Base-by-base conservation (phyloP, 768 basidiomycete genomes). In the Serendipita sp. region DNA sequence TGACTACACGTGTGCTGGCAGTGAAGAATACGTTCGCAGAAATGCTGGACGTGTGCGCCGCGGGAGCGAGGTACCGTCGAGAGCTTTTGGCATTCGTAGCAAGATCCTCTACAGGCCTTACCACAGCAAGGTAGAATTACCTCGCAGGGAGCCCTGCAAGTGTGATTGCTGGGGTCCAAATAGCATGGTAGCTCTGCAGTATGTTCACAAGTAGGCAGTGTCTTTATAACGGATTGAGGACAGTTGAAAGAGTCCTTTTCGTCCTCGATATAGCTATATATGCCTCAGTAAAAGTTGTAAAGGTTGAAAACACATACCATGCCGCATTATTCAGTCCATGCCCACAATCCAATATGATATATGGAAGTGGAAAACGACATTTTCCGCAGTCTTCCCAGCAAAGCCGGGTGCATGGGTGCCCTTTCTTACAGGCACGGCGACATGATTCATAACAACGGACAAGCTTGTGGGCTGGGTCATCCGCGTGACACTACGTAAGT, bases 291-390 rank as follows among this genome's bases (percentile, higher is more conserved):
- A 30, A 9, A 53, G 17, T 11, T 42, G 13, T 20, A 44, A 45
- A 9, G 53, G 26, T 28, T 2, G 4, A 4, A 3, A 3, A 22
- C 42, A 66, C 77, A 56, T 66, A 84, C 83, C 84, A 86, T 26
- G 75, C 71, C 44, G 83, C 74, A 0, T 72, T 71, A 13, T 65
- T 11, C 17, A 70, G 73, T 28, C 67, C 61, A 69, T 86, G 85
- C 1, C 82, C 82, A 65, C 85, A 87, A 0, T 83, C 81, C 17
- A 87, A 73, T 31, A 62, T 26, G 13, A 86, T 76, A 1, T 77
- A 68, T 2, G 70, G 67, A 16, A 82, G 68, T 2, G 75, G 73
- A 68, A 82, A 81, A 22, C 42, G 48, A 68, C 85, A 86, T 5
- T 73, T 63, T 0, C 81, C 82, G 65, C 85, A 86, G 1, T 76